Evolutionary conservation across 352 stramenopile genomes (phyloP).

Genomic region (Globisporangium camurandrum): DNA sequence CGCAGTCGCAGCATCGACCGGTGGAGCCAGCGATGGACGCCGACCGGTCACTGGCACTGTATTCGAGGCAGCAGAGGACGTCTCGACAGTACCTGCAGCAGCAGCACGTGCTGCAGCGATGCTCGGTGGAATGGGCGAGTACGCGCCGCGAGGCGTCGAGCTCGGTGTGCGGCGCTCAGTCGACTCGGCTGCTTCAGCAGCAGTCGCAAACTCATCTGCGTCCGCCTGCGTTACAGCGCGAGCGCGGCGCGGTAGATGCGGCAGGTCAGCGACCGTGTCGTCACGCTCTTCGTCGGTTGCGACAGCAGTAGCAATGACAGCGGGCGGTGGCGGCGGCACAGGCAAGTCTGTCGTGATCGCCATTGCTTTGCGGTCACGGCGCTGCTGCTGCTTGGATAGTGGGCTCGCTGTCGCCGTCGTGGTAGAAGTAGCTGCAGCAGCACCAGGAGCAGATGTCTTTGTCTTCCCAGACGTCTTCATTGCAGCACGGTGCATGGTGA

Average conservation of each 20-base stretch:
- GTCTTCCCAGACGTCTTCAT: too few relatives aligned
- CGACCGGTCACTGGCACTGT: too few relatives aligned
- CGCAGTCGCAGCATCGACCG: background rate
- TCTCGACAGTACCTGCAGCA: conserved; percentile 8
- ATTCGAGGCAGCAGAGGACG: background rate
- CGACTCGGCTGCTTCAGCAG: conserved; percentile 23
- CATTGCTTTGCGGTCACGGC: background rate
- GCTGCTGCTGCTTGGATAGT: too few relatives aligned
- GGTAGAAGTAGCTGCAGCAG: too few relatives aligned
- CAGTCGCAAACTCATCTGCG: conserved; percentile 56
- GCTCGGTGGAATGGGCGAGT: conserved; percentile 2
- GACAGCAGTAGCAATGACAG: conserved; percentile 1
- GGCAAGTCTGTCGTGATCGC: background rate
- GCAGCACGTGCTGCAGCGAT: background rate
- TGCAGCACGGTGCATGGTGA: too few relatives aligned
- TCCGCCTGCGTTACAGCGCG: conserved; percentile 45
- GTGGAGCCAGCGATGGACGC: too few relatives aligned
- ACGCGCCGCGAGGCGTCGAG: conserved; percentile 13
- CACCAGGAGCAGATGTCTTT: too few relatives aligned
- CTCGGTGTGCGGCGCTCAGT: background rate
- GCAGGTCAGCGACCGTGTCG: conserved; percentile 8
- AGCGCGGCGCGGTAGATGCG: conserved; percentile 6
- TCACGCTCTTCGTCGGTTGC: background rate
- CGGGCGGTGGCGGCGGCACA: background rate
- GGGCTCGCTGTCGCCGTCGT: too few relatives aligned